Base-by-base conservation (phyloP, 345 rosid species). In the Ceriops decandra region DNA sequence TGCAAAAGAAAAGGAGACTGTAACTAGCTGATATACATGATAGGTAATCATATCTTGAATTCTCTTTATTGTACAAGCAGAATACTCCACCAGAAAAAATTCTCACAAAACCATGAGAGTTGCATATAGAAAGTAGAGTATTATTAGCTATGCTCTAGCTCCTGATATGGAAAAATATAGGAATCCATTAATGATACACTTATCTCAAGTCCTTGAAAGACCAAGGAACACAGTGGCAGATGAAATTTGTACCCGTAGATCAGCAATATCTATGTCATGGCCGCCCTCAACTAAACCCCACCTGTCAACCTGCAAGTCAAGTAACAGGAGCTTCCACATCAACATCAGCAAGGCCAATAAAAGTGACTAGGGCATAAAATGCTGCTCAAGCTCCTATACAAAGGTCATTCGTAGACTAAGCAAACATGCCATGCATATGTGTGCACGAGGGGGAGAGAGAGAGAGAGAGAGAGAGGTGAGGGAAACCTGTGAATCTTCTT, bases 261-360 rank as follows among this genome's bases (percentile, higher is more conserved):
- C 99, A 36, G 99, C 98, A 60, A 92, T 79, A 79, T 95, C 98
- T 60, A 95, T 63, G 70, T 95, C 99, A 24, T 90, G 98, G 31
- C 98, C 98, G 2, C 98, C 99, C 84, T 92, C 98, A 17, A 92
- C 99, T 57, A 95, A 78, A 70, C 99, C 99, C 99, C 99, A 95
- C 69, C 68, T 88, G 73, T 85, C 91, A 68, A 91, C 93, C 98
- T 93, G 80, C 77, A 77, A 7, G 46, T 6, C 27, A 52, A 64
- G 3, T 70, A 32, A 56, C 49, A 63, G 20, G 19, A 22, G 71
- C 52, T 35, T 36, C 54, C 17, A 9, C 5, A 70, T 36, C 47
- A 68, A 57, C 19, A 47, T 62, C 35, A 68, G 53, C 21, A 54
- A 13, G 51, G 54, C 64, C 69, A 47, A 60, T 57, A 36, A 33